phyloP scores from a whole-genome alignment of 768 basidiomycete genomes.

The Phaeotremella fagi region DNA sequence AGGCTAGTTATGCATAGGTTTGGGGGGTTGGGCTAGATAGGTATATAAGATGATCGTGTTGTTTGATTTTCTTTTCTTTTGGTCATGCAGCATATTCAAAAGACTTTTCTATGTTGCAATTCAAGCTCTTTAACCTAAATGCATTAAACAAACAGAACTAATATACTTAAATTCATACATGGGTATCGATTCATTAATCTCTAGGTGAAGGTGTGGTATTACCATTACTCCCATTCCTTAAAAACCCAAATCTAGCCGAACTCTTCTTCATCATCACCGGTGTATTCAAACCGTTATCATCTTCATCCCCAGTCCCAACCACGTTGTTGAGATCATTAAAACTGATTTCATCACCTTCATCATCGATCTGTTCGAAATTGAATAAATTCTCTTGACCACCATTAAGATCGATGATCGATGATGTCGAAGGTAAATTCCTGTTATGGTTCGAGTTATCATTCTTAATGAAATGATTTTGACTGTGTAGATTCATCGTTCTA shows the following conservation, averaged over 20 bases:
- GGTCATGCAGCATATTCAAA: too few relatives aligned
- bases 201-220: neutral
- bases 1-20: conserved; percentile 35
- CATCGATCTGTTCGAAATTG: conserved; percentile 8
- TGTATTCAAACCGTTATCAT: conserved; percentile 24
- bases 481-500: too few relatives aligned
- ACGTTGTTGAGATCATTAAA: neutral
- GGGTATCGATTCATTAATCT: too few relatives aligned
- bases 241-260: neutral
- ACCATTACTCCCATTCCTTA: neutral
- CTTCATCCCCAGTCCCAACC: neutral
- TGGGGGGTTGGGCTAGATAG: neutral
- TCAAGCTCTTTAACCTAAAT: too few relatives aligned
- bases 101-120: too few relatives aligned
- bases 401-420: conserved; percentile 6
- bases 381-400: conserved; percentile 18
- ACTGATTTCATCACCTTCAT: neutral
- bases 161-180: too few relatives aligned
- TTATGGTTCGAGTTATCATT: neutral
- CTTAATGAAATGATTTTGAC: neutral
- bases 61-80: neutral
- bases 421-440: conserved; percentile 2
- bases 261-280: conserved; percentile 20
- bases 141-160: too few relatives aligned
- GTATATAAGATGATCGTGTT: too few relatives aligned